Percentiles rank a stretch among this genome's conserved stretches.
Evolutionary conservation across 768 basidiomycete genomes (phyloP).

Genomic region (Calocera cornea): DNA sequence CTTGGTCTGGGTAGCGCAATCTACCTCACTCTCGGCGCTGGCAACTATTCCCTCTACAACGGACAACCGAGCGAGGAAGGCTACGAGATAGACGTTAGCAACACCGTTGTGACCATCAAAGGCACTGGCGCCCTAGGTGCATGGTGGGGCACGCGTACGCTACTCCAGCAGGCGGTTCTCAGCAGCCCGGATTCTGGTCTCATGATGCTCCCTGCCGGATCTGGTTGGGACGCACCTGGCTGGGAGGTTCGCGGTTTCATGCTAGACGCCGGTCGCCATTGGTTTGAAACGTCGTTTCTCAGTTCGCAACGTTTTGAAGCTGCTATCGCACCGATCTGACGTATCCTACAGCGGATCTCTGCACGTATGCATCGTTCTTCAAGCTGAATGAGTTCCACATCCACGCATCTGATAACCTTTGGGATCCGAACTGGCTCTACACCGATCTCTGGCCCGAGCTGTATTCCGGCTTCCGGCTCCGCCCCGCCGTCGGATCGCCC

Average conservation of each 20-base stretch:
- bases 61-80: conserved; percentile 29
- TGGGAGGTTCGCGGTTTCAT: conserved; percentile 36
- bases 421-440: conserved; percentile 30
- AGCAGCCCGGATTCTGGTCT: conserved; percentile 15
- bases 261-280: conserved; percentile 36
- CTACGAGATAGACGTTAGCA: conserved; percentile 27
- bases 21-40: conserved; percentile 23
- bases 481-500: conserved; percentile 25
- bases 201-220: conserved; percentile 23
- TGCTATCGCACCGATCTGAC: not conserved
- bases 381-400: conserved; percentile 34
- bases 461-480: conserved; percentile 33
- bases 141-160: conserved; percentile 35
- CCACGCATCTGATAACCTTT: conserved; percentile 33
- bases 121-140: conserved; percentile 27
- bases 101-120: conserved; percentile 23
- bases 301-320: conserved; percentile 16
- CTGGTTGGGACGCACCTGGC: conserved; percentile 29
- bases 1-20: conserved; percentile 13
- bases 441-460: conserved; percentile 30
- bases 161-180: conserved; percentile 31
- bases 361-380: conserved; percentile 35
- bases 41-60: conserved; percentile 26
- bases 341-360: conserved; percentile 27
- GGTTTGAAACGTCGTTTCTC: conserved; percentile 30